A percentile compares a stretch with the other conserved stretches of the same genome.
Conservation (phyloP, 2,329 filamentous ascomycete genomes). For the Lasiodiplodia sp. region DNA sequence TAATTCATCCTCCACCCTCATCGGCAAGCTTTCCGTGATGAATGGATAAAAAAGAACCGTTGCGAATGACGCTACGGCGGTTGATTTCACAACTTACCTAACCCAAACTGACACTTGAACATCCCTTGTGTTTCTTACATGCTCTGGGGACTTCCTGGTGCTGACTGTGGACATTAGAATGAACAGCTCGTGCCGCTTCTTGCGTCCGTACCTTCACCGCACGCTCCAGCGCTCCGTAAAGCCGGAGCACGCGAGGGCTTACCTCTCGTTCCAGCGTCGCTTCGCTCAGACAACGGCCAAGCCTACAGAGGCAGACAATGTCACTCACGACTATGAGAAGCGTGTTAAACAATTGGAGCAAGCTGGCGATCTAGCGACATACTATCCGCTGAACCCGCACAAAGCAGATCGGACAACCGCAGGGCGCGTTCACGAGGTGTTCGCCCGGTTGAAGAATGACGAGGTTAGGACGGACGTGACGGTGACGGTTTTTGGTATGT, state of each 20-base stretch:
- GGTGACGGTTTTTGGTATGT: constrained; percentile 47
- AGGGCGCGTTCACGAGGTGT: constrained; percentile 38
- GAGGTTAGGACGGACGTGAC: constrained; percentile 37
- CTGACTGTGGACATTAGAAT: constrained; percentile 54
- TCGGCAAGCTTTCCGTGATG: constrained; percentile 31
- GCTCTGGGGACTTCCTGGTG: constrained; percentile 39
- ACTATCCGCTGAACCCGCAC: constrained; percentile 57
- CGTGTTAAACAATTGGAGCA: constrained; percentile 62
- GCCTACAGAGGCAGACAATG: constrained; percentile 23
- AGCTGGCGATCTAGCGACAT: constrained; percentile 57
- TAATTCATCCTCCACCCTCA: neutral
- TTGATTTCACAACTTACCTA: constrained; percentile 55
- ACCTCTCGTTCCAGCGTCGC: constrained; percentile 51
- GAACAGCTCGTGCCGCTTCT: constrained; percentile 59
- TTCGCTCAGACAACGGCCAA: constrained; percentile 35
- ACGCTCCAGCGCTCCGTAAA: constrained; percentile 41
- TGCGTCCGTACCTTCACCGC: constrained; percentile 64
- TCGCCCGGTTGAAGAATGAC: constrained; percentile 40
- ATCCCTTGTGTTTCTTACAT: neutral
- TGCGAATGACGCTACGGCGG: constrained; percentile 68
- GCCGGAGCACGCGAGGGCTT: constrained; percentile 48
- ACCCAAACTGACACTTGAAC: constrained; percentile 39
- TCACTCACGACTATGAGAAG: constrained; percentile 52
- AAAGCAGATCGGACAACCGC: constrained; percentile 30
- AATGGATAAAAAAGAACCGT: constrained; percentile 64